Conservation (phyloP, 306 rosid genomes). For the Crataegus laevigata region DNA sequence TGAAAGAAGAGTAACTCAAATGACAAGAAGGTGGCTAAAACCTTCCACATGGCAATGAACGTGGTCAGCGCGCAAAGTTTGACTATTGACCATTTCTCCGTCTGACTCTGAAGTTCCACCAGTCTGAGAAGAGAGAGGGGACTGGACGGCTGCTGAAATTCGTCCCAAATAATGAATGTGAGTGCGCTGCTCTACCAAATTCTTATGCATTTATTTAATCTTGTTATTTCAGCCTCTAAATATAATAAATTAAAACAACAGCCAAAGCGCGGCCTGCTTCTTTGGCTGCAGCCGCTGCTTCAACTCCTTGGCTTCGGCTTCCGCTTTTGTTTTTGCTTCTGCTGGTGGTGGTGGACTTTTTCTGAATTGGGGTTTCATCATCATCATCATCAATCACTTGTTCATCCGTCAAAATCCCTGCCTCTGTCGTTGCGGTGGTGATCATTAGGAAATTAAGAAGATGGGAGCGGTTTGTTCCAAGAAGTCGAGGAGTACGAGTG, state of each 20-base stretch:
- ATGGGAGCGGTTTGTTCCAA: conserved; percentile 79
- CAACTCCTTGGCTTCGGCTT: too few relatives aligned
- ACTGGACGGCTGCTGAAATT: neutral
- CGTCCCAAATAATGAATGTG: neutral
- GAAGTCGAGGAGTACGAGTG: conserved; percentile 19
- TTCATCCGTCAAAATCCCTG: neutral
- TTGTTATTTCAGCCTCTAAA: neutral
- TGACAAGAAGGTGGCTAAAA: too few relatives aligned
- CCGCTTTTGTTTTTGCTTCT: neutral
- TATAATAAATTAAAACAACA: neutral
- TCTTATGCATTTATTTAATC: neutral
- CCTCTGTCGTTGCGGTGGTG: too few relatives aligned
- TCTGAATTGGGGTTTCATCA: neutral
- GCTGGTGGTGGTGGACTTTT: neutral
- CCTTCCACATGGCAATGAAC: neutral
- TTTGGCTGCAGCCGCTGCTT: neutral
- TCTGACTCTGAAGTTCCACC: neutral
- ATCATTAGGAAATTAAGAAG: neutral
- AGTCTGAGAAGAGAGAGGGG: neutral
- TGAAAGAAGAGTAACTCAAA: too few relatives aligned
- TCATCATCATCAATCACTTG: neutral
- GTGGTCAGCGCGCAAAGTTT: conserved; percentile 3
- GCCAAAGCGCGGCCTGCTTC: neutral
- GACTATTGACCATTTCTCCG: neutral
- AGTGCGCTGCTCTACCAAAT: neutral